Percentiles rank a stretch among this genome's conserved stretches.
Evolutionary conservation across 2,329 filamentous ascomycete species (phyloP).

Genomic region (Aspergillus latus): DNA sequence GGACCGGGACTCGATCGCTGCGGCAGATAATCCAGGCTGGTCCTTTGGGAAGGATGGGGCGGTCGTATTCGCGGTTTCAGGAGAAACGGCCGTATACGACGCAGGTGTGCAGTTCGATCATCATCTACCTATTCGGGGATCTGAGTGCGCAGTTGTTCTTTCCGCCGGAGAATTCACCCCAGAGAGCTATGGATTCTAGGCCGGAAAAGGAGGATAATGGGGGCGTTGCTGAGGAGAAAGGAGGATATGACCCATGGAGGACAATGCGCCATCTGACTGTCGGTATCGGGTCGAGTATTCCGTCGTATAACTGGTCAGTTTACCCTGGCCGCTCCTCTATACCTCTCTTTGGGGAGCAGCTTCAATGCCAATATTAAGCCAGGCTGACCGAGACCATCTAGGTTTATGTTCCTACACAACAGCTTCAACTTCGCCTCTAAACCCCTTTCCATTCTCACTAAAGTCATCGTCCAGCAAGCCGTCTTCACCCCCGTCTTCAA

Average conservation of each 20-base stretch:
- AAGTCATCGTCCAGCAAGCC: conserved; percentile 76
- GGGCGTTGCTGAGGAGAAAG: conserved; percentile 24
- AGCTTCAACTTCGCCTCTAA: conserved; percentile 83
- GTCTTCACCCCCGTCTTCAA: conserved; percentile 82
- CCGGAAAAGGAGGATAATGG: conserved; percentile 36
- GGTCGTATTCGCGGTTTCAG: conserved; percentile 68
- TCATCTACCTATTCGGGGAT: conserved; percentile 78
- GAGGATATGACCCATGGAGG: conserved; percentile 64
- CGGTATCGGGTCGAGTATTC: conserved; percentile 70
- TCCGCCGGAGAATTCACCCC: conserved; percentile 30
- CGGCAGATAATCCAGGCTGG: conserved; percentile 32
- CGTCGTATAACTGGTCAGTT: conserved; percentile 75
- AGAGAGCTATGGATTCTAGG: neutral
- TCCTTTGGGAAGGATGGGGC: conserved; percentile 36
- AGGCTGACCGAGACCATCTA: conserved; percentile 31
- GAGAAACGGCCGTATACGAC: conserved; percentile 71
- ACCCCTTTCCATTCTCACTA: conserved; percentile 67
- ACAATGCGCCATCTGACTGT: conserved; percentile 73
- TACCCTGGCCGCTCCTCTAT: neutral
- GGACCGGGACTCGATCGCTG: conserved; percentile 25
- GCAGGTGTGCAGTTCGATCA: conserved; percentile 71
- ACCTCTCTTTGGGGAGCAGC: neutral
- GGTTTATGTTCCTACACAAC: conserved; percentile 76
- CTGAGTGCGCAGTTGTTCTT: conserved; percentile 71
- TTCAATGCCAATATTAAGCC: neutral